Percentiles rank a stretch among this genome's conserved stretches.
Evolutionary conservation across 371 early-diverging fungal genomes (phyloP).

Genomic region (Saksenaea vasiformis): DNA sequence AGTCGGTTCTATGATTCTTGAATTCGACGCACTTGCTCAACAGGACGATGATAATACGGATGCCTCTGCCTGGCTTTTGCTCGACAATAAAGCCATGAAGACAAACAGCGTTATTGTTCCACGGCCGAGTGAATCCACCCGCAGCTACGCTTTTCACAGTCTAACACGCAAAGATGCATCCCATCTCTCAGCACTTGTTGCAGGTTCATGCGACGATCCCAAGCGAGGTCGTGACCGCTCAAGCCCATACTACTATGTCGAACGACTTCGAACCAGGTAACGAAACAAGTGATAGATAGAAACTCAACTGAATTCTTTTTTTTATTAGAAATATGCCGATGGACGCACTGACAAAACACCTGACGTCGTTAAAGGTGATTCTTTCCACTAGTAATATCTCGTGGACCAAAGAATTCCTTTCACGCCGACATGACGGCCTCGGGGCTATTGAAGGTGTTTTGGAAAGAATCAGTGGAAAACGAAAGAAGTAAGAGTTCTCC

Average conservation of each 20-base stretch:
- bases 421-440: slow-evolving; percentile 46
- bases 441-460: slow-evolving; percentile 58
- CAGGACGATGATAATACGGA: slow-evolving; percentile 17
- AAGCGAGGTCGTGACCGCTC: slow-evolving; percentile 31
- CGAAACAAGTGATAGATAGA: slow-evolving; percentile 30
- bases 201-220: neutral
- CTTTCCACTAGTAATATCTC: slow-evolving; percentile 54
- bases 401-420: slow-evolving; percentile 65
- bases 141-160: slow-evolving; percentile 21
- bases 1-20: slow-evolving; percentile 52
- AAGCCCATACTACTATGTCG: slow-evolving; percentile 48
- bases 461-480: slow-evolving; percentile 48
- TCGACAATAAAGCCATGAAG: slow-evolving; percentile 32
- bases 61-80: slow-evolving; percentile 39
- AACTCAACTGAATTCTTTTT: neutral
- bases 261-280: slow-evolving; percentile 41
- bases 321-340: slow-evolving; percentile 32
- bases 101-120: slow-evolving; percentile 5
- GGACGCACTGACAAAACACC: slow-evolving; percentile 50
- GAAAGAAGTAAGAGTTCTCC: slow-evolving; percentile 41
- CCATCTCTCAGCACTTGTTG: slow-evolving; percentile 21
- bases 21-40: slow-evolving; percentile 49
- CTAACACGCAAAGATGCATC: slow-evolving; percentile 38
- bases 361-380: slow-evolving; percentile 51
- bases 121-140: slow-evolving; percentile 6